phyloP scores from a whole-genome alignment of 192 early-diverging fungal species.

The Gryganskiella cystojenkinii region DNA sequence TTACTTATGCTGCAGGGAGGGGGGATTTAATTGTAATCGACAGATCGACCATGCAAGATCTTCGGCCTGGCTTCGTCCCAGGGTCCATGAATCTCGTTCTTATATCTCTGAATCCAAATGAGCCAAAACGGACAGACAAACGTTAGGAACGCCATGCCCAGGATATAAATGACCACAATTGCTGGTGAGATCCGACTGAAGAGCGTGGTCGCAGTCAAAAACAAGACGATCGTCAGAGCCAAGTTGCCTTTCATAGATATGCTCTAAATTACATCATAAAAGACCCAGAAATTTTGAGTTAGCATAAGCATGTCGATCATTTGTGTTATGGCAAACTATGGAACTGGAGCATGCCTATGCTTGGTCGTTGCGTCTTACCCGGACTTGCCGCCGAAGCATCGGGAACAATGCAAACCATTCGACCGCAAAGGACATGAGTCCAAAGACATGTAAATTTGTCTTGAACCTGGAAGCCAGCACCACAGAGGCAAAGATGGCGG shows the following conservation, averaged over 20 bases:
- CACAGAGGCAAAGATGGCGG: slow-evolving; percentile 94
- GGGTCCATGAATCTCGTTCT: slow-evolving; percentile 97
- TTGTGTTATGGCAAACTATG: too few species aligned
- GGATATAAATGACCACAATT: slow-evolving; percentile 73
- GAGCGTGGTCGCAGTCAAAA: slow-evolving; percentile 67
- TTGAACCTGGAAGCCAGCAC: slow-evolving; percentile 88
- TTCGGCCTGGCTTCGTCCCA: slow-evolving; percentile 95
- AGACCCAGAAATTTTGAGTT: not conserved
- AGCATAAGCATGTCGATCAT: not conserved
- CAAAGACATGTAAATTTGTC: slow-evolving; percentile 89
- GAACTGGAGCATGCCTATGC: too few species aligned
- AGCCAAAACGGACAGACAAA: slow-evolving; percentile 93
- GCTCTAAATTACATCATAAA: slow-evolving; percentile 22
- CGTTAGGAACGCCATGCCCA: slow-evolving; percentile 80
- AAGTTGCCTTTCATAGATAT: slow-evolving; percentile 58
- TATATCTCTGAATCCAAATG: slow-evolving; percentile 94
- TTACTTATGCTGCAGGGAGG: too few species aligned
- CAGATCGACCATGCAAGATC: slow-evolving; percentile 61
- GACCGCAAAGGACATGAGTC: slow-evolving; percentile 87
- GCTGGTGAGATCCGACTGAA: slow-evolving; percentile 78
- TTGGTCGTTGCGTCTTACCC: slow-evolving; percentile 57
- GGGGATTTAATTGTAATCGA: slow-evolving; percentile 32
- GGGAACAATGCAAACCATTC: slow-evolving; percentile 97
- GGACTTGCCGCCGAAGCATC: slow-evolving; percentile 83
- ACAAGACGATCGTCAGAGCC: slow-evolving; percentile 66